Evolutionary conservation across 2,329 filamentous ascomycete species (phyloP), one percentile per base, ranked within the genome.

Genomic region (Verticillium alfalfae): DNA sequence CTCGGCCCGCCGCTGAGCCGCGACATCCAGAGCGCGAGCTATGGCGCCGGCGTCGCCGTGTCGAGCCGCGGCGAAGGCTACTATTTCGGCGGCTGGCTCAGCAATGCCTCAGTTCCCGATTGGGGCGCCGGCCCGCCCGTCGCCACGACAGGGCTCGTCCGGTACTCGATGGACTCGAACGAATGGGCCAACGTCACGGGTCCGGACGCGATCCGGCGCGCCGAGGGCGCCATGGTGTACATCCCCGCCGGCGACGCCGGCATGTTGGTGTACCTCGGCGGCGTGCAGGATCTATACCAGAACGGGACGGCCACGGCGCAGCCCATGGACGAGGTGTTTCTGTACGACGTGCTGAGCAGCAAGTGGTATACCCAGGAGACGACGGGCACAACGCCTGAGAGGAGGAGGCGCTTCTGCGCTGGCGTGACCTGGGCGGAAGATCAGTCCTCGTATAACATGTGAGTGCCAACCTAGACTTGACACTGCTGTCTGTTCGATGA

Each of bases 381-480:
- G 0, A 77, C 75, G 0, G 86, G 86, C 1, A 69, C 79, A 34
- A 70, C 83, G 1, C 86, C 86, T 2, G 72, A 72, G 15, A 74
- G 80, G 62, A 77, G 86, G 12, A 77, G 84, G 34, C 80, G 83
- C 34, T 88, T 88, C 64, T 89, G 86, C 68, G 84, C 84, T 2
- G 86, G 84, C 57, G 83, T 79, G 15, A 82, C 83, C 1, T 88
- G 85, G 79, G 79, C 85, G 0, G 67, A 78, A 9, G 86, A 88
- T 66, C 76, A 80, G 60, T 86, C 84, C 15, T 87, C 84, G 8
- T 88, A 88, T 67, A 88, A 89, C 66, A 84, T 89, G 83, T 88
- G 67, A 71, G 83, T 72, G 26, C 7, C 16, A 49, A 36, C 22
- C 26, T 41, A n/a, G 26, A 3, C 26, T 31, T 31, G 26, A 31